Evolutionary conservation across 2,329 filamentous ascomycete species (phyloP), one percentile per base, ranked within the genome.

Genomic region (Thelonectria olida): DNA sequence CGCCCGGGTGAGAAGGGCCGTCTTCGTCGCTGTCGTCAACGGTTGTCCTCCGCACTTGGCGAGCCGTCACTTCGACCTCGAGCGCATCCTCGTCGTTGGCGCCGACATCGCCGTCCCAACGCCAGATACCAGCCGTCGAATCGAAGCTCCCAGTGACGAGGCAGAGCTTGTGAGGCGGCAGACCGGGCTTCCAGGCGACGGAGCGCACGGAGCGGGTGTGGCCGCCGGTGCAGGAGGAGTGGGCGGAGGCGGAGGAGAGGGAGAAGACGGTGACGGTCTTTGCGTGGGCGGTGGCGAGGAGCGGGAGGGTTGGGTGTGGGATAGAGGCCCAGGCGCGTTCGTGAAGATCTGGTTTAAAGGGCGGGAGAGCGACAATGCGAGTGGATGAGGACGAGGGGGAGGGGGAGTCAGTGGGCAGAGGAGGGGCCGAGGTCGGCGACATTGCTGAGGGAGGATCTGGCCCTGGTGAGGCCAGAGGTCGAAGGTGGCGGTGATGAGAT

Each of bases 141-240:
- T 99, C 96, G 75, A 99, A 99, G 75, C 91, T 96, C 4, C 93
- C 96, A 0, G 94, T 97, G 5, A 95, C 94, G 15, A 98, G 85
- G 44, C 95, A 92, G 57, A 92, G 89, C 74, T 89, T 87, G 63
- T 83, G 78, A 3, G 81, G 78, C 13, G 84, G 80, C 42, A 87
- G 79, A 62, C 85, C 84, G 0, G 94, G 93, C 78, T 97, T 97
- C 96, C 96, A 99, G 36, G 92, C 90, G 19, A 90, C 88, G 50
- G 88, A 88, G 56, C 96, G 88, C n/a, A 99, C 89, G 70, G 91
- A 96, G 58, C 96, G 91, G 69, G 93, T 92, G 80, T 99, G 96
- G 7, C 95, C 96, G 62, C 93, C 94, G 7, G 90, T 89, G 55
- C 98, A 89, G 19, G 86, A 87, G 72, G 90, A 93, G 73, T 97